A percentile compares a stretch with the other conserved stretches of the same genome.
Evolutionary conservation across 495 filamentous ascomycete genomes (phyloP).

Genomic region (Jackrogersella minutella): DNA sequence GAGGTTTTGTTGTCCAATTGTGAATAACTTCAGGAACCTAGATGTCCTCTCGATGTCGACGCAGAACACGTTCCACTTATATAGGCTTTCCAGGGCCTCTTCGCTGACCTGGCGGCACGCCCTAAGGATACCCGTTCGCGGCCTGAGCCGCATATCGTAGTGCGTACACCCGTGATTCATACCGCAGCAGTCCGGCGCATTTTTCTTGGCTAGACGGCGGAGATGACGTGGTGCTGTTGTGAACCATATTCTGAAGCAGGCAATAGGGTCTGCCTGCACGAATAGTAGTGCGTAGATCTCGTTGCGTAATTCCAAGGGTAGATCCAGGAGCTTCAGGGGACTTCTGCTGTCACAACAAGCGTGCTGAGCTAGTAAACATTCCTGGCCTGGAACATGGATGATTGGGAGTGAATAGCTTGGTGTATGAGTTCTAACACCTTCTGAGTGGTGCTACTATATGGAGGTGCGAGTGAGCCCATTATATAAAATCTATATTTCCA

Average conservation of each 20-base stretch:
- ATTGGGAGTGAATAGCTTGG: neutral
- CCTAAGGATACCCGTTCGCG: slow-evolving; percentile 16
- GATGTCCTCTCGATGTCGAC: slow-evolving; percentile 14
- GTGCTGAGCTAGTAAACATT: neutral
- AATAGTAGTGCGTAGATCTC: slow-evolving; percentile 15
- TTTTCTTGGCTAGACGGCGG: slow-evolving; percentile 5
- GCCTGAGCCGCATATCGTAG: slow-evolving; percentile 6
- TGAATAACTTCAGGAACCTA: slow-evolving; percentile 5
- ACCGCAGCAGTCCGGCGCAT: slow-evolving; percentile 9
- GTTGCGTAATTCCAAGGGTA: slow-evolving; percentile 23
- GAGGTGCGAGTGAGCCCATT: neutral
- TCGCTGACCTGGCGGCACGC: slow-evolving; percentile 24
- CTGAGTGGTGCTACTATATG: neutral
- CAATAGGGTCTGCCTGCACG: neutral
- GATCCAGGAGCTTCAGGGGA: slow-evolving; percentile 15
- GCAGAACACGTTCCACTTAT: slow-evolving; percentile 32
- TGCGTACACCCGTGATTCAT: slow-evolving; percentile 7
- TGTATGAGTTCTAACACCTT: too few relatives aligned
- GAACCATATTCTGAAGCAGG: slow-evolving; percentile 2
- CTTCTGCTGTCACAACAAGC: neutral
- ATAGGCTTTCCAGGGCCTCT: slow-evolving; percentile 37
- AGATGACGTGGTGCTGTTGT: slow-evolving; percentile 4
- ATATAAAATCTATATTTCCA: neutral
- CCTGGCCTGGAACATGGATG: neutral
- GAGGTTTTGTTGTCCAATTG: slow-evolving; percentile 5